Base-by-base conservation (phyloP, 2,329 filamentous ascomycete genomes). In the Talaromyces sp. region DNA sequence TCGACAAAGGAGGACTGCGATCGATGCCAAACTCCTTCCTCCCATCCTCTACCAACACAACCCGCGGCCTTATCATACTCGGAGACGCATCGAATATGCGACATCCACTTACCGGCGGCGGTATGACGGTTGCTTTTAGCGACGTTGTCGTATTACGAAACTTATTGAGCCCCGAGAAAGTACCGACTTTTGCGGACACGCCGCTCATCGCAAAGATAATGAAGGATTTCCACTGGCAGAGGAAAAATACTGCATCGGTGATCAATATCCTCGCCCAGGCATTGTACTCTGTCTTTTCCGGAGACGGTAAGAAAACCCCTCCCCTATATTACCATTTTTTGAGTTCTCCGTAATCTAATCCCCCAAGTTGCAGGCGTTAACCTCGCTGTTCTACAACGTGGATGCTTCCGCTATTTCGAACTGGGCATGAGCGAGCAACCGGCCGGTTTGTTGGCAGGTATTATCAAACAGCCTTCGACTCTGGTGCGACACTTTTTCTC, bases 1-100 rank as follows among this genome's bases (percentile, higher is more conserved):
- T 99, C 10, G 90, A 89, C 54, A 85, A 88, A 65, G 89, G 90
- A 68, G 86, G 86, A 66, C 85, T 97, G 62, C 88, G 91, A 17
- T 91, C 86, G 67, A 99, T 99, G 94, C 94, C 94, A 57, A 99
- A 97, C 77, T 93, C 89, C 63, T 99, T 90, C 82, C 85, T 99
- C 2, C 92, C 94, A 5, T 86, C 94, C 0, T 83, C 86, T 0
- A 89, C 89, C 62, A 89, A 90, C 70, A 83, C 81, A 51, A 83
- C 84, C 11, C 84, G 86, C 1, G 91, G 91, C 3, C 78, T 96
- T 62, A 82, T 96, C 54, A 80, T 99, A 38, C 83, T 97, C 9
- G 94, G 94, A 61, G 94, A 99, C 73, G 93, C 94, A 14, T 88
- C 96, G 83, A 99, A 99, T 80, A 99, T 99, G 94, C 90, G 94